These are phyloP conservation scores for Ambrosia artemisiifolia DNA, from an alignment of 129 eudicot species.

Conservation along the genomic window DNA sequence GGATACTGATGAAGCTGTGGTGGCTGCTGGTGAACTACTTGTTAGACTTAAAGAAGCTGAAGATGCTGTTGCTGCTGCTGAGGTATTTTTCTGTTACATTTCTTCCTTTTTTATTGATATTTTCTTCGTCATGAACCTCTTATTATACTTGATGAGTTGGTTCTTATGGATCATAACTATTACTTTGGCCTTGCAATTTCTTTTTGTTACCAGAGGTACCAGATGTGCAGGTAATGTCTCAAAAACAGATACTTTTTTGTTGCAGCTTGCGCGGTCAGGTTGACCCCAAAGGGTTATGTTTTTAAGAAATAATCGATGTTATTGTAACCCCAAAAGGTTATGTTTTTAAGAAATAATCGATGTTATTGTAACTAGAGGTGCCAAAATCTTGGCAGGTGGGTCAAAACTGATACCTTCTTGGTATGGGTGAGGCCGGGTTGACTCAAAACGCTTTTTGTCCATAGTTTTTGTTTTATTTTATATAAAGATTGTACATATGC, in stretches of 20 bases:
- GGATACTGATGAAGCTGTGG: conserved; percentile 95
- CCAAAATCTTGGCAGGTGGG: no score
- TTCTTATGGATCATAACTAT: neutral
- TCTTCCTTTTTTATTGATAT: neutral
- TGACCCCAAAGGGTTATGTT: no score
- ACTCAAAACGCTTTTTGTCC: neutral
- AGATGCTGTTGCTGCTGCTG: conserved; percentile 73
- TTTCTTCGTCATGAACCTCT: neutral
- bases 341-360: no score
- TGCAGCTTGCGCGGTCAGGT: neutral
- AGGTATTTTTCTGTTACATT: conserved; percentile 45
- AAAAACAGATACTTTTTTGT: no score
- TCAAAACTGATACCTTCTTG: neutral
- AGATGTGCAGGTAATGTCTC: neutral
- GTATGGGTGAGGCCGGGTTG: neutral
- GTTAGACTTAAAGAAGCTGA: conserved; percentile 95
- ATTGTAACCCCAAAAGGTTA: no score
- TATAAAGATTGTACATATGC: no score
- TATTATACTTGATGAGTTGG: neutral
- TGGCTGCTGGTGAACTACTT: conserved; percentile 94
- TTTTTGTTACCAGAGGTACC: neutral
- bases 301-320: no score
- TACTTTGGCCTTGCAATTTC: neutral
- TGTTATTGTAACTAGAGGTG: no score
- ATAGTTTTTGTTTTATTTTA: no score